These are phyloP conservation scores for Millerozyma miso DNA, from an alignment of 805 yeast genomes.

Conservation along the genomic window DNA sequence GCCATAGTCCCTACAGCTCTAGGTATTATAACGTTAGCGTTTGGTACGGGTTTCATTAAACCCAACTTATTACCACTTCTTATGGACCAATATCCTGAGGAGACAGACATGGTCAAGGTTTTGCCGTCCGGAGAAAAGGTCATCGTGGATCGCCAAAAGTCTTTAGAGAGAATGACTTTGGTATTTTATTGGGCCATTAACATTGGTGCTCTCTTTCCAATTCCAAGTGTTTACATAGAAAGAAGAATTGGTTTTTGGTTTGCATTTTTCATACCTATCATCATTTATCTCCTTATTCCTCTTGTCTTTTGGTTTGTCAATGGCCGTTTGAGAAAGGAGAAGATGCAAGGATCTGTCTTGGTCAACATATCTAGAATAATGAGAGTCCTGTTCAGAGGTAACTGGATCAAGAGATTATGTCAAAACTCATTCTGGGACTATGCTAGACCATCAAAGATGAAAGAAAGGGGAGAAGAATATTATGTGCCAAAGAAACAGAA, in stretches of 20 bases:
- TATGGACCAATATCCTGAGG: constrained; percentile 49
- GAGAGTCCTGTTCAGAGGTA: constrained; percentile 38
- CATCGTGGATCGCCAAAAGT: constrained; percentile 46
- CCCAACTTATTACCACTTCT: constrained; percentile 49
- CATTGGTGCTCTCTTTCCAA: constrained; percentile 50
- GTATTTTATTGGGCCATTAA: constrained; percentile 54
- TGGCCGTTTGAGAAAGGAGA: constrained; percentile 26
- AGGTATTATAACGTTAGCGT: constrained; percentile 35
- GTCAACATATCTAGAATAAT: constrained; percentile 40
- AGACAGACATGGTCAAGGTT: constrained; percentile 54
- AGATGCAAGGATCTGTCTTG: constrained; percentile 46
- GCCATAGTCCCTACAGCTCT: constrained; percentile 40
- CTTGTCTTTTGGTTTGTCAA: constrained; percentile 23
- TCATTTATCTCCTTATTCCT: constrained; percentile 30
- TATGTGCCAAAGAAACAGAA: constrained; percentile 28
- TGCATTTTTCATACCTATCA: constrained; percentile 47
- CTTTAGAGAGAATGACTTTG: constrained; percentile 40
- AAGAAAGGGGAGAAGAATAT: constrained; percentile 37
- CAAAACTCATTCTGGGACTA: constrained; percentile 44
- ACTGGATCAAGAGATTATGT: constrained; percentile 39
- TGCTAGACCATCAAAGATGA: constrained; percentile 43
- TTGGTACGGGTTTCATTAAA: constrained; percentile 53
- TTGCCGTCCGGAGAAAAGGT: constrained; percentile 63
- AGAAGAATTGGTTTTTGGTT: constrained; percentile 53
- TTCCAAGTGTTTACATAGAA: constrained; percentile 50